Evolutionary conservation across 306 rosid species (phyloP), one percentile per base, ranked within the genome.

Genomic region (Vigna unguiculata): DNA sequence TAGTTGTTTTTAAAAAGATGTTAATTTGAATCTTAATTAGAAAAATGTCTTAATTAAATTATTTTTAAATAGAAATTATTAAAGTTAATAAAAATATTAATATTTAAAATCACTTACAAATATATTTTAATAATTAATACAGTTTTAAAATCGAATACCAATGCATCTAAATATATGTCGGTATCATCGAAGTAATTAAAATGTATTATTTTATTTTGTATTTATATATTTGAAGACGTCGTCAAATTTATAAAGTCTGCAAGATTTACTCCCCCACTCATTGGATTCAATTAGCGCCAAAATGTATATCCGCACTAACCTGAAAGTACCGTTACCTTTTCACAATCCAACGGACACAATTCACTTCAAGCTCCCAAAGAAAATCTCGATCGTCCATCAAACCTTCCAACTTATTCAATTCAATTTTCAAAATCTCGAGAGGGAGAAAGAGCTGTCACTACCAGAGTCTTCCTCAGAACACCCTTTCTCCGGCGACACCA

Each of bases 211-310:
- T 41, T 41, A 4, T 41, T 43, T 43, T 43, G 5, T 5, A 12
- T 43, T 43, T 43, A 1, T 40, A 40, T 9, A 40, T 40, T 40
- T 9, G 45, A 13, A 2, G 11, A 25, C 11, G 30, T 60, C 11
- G 30, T 60, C 21, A 30, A 60, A 60, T 60, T 60, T 7, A 7
- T 36, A 58, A 12, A 12, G 17, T 25, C 2, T 6, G 3, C 13
- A 30, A 60, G 66, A 30, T 60, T 8, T 60, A 7, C 43, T 30
- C 21, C 62, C 40, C 25, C 30, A 45, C 40, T 45, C 30, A 24
- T 46, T 45, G 55, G 77, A 80, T 15, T 83, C 78, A 54, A 69
- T 89, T 91, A 86, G 85, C 97, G 97, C 97, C 91, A 90, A 90
- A 91, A 81, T 82, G 78, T 54, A 20, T 77, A 77, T 20, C 24